Conservation (phyloP, 257 asterid genomes). For the Solanum rostratum region DNA sequence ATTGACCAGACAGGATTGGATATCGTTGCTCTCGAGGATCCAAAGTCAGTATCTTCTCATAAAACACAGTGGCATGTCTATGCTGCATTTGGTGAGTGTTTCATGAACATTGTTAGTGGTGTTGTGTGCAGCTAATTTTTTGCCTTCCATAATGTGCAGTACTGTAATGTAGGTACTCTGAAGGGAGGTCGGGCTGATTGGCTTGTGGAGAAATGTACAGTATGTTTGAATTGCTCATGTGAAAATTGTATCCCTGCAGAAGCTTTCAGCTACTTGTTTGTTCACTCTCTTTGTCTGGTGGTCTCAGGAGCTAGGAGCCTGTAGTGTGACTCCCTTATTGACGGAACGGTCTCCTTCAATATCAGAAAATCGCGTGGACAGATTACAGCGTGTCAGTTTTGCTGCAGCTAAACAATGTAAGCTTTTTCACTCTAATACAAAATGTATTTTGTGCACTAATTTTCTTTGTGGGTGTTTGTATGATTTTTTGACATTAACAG, state of each 20-base stretch:
- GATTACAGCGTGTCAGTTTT: conserved; percentile 70
- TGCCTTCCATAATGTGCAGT: not conserved
- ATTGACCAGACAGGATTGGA: conserved; percentile 62
- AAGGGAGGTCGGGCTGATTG: conserved; percentile 99
- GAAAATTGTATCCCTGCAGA: not conserved
- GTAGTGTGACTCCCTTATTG: conserved; percentile 77
- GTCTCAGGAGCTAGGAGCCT: conserved; percentile 84
- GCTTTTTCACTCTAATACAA: not conserved
- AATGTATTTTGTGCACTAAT: not conserved
- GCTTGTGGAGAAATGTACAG: conserved; percentile 99
- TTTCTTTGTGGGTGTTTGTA: not conserved
- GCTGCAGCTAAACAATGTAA: conserved; percentile 92
- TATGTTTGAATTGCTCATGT: conserved; percentile 26
- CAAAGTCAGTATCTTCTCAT: conserved; percentile 35
- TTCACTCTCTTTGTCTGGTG: not conserved
- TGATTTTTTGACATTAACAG: not conserved
- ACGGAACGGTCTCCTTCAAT: conserved; percentile 67
- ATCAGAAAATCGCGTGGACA: conserved; percentile 72
- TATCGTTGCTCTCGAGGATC: conserved; percentile 55
- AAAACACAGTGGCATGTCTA: conserved; percentile 73
- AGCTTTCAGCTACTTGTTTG: not conserved
- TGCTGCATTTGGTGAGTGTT: conserved; percentile 86
- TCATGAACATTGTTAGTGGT: not conserved
- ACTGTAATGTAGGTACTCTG: conserved; percentile 47
- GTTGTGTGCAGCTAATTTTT: not conserved